phyloP scores from a whole-genome alignment of 2,329 filamentous ascomycete species.

The Calonectria henricotiae region DNA sequence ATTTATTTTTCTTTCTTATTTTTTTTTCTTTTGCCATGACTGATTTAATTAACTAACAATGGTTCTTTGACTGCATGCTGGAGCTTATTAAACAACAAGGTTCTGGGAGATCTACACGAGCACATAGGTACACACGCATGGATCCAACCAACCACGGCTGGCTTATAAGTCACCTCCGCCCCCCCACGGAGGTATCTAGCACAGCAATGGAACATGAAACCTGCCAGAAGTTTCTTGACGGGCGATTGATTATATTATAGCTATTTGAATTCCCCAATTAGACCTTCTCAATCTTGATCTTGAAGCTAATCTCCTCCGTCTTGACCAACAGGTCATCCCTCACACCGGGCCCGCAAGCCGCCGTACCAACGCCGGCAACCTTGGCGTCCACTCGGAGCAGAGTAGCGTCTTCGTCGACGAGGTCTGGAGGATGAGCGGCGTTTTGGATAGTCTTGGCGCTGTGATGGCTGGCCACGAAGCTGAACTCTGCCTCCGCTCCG shows the following conservation, averaged over 20 bases:
- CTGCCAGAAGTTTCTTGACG: background rate
- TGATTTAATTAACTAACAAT: background rate
- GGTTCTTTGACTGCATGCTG: too few species aligned
- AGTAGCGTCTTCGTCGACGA: conserved; percentile 67
- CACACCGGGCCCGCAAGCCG: conserved; percentile 66
- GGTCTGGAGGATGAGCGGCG: conserved; percentile 76
- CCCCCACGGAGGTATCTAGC: background rate
- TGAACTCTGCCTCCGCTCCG: conserved; percentile 54
- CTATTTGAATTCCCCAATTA: conserved; percentile 23
- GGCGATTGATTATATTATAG: conserved; percentile 1
- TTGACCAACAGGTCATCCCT: conserved; percentile 64
- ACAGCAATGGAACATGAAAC: background rate
- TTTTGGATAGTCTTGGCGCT: conserved; percentile 68
- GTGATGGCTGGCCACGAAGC: conserved; percentile 73
- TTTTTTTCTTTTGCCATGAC: background rate
- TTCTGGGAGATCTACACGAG: too few species aligned
- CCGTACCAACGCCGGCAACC: conserved; percentile 68
- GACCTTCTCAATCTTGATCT: conserved; percentile 60
- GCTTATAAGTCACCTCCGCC: too few species aligned
- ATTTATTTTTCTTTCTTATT: background rate
- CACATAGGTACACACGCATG: too few species aligned
- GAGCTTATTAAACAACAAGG: too few species aligned
- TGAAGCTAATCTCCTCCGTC: conserved; percentile 61
- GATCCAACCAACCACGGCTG: background rate
- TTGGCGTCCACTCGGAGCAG: conserved; percentile 63